These are phyloP conservation scores for Yamadazyma blattariae DNA, from an alignment of 1,139 yeast genomes.

Conservation along the genomic window DNA sequence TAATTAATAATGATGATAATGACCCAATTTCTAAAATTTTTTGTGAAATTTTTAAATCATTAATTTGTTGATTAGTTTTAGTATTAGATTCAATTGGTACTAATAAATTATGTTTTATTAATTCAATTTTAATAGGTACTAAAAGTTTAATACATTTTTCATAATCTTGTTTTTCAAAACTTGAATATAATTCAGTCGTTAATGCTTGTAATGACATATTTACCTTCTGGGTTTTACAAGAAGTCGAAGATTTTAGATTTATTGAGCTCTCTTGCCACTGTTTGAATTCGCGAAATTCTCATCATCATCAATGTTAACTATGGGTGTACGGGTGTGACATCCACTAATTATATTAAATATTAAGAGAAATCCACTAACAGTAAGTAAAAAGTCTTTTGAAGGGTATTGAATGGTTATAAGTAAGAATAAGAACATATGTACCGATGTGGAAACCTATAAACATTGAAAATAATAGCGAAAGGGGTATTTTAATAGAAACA, in stretches of 20 bases:
- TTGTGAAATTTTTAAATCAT: slow-evolving; percentile 76
- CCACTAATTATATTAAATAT: no score
- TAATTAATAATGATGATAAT: slow-evolving; percentile 63
- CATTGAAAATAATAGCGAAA: no score
- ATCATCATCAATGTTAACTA: no score
- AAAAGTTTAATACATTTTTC: slow-evolving; percentile 57
- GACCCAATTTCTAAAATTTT: slow-evolving; percentile 87
- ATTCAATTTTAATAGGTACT: slow-evolving; percentile 71
- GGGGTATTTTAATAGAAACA: no score
- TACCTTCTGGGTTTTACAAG: slow-evolving; percentile 7
- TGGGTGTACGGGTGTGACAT: not conserved
- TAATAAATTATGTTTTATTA: slow-evolving; percentile 73
- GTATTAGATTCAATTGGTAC: slow-evolving; percentile 57
- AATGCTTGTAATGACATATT: slow-evolving; percentile 50
- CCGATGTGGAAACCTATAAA: no score
- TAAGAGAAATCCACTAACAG: no score
- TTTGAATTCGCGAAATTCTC: not conserved
- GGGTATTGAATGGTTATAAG: no score
- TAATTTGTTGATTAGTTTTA: slow-evolving; percentile 41
- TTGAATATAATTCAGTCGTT: slow-evolving; percentile 63
- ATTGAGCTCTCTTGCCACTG: slow-evolving; percentile 10
- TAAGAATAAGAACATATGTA: no score
- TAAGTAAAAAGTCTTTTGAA: no score
- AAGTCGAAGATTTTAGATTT: no score
- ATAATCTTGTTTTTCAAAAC: slow-evolving; percentile 63